Conservation (phyloP, 257 asterid genomes). For the Nicotiana undulata region DNA sequence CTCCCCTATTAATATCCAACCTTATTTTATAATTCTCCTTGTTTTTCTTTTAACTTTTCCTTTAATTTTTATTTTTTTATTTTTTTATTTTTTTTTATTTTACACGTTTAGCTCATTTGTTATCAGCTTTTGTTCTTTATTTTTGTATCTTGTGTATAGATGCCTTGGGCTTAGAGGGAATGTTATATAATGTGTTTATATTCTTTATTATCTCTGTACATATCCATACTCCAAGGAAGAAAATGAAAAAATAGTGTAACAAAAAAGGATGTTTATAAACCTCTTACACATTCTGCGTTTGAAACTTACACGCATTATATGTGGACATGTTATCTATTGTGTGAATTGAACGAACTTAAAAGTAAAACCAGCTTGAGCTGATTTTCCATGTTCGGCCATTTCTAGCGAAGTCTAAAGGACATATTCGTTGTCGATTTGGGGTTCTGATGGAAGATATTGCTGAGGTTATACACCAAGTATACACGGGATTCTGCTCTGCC, state of each 20-base stretch:
- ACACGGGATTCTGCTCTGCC: too few species aligned
- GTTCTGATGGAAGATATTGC: too few species aligned
- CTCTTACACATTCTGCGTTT: too few species aligned
- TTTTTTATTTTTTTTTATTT: neutral
- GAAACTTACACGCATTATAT: too few species aligned
- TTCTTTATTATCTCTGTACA: neutral
- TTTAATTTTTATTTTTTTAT: neutral
- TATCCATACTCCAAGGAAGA: neutral
- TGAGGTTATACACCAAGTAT: too few species aligned
- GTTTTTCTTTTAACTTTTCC: neutral
- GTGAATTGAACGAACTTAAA: too few species aligned
- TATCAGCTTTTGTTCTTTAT: neutral
- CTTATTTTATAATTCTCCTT: neutral
- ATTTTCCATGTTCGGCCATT: too few species aligned
- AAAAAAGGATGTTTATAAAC: too few species aligned
- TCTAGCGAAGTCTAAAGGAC: too few species aligned
- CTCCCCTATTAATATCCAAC: neutral
- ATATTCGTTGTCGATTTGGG: too few species aligned
- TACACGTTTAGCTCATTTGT: neutral
- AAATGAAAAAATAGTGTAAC: neutral
- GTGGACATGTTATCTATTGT: too few species aligned
- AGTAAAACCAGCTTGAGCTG: too few species aligned
- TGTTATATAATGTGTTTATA: neutral
- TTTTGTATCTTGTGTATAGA: neutral
- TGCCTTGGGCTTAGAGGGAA: neutral